Evolutionary conservation across 2,329 filamentous ascomycete species (phyloP).

Genomic region (Lachnellula suecica): DNA sequence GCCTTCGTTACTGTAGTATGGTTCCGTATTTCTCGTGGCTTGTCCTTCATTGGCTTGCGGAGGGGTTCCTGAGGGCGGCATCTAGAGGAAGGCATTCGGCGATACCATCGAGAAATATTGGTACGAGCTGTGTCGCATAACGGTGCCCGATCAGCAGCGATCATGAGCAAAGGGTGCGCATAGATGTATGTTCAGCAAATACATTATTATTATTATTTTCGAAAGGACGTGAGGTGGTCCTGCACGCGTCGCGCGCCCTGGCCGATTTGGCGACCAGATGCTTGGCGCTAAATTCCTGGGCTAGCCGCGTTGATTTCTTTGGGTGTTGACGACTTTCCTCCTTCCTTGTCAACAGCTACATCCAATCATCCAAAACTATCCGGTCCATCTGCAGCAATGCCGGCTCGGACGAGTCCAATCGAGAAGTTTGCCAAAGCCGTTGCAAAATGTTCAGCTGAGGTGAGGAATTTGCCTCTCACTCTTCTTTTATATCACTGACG

Average conservation of each 20-base stretch:
- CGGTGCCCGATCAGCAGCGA: conserved; percentile 10
- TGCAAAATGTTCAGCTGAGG: conserved; percentile 65
- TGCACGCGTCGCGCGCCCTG: neutral
- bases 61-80: conserved; percentile 27
- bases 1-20: conserved; percentile 64
- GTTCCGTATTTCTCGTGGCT: conserved; percentile 28
- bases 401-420: conserved; percentile 55
- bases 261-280: neutral
- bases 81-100: conserved; percentile 32
- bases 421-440: conserved; percentile 67
- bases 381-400: conserved; percentile 30
- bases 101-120: conserved; percentile 8
- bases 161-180: conserved; percentile 7
- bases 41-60: conserved; percentile 26
- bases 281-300: neutral
- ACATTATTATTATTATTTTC: conserved; percentile 1
- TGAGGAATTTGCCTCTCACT: conserved; percentile 34
- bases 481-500: conserved; percentile 4
- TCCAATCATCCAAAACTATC: no score
- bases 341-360: neutral
- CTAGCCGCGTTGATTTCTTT: neutral
- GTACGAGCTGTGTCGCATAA: conserved; percentile 19
- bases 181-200: conserved; percentile 9
- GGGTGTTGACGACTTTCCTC: neutral
- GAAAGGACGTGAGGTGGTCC: no score